Evolutionary conservation across 805 yeast species (phyloP).

Genomic region (Schizosaccharomyces lindneri): DNA sequence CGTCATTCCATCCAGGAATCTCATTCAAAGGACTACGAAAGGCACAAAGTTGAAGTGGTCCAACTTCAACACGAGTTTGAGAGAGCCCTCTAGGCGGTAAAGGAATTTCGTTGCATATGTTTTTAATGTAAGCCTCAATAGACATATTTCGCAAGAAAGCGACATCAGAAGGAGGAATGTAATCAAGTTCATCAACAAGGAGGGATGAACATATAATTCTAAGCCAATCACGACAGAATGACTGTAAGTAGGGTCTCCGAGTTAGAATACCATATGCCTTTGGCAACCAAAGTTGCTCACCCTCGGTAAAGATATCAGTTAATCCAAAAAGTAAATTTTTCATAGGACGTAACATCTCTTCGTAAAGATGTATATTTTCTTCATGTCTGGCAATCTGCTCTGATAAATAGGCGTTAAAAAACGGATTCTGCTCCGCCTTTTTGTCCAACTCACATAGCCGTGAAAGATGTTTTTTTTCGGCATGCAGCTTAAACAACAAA

Average conservation of each 20-base stretch:
- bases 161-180: background rate
- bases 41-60: conserved; percentile 4
- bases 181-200: conserved; percentile 4
- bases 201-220: conserved; percentile 3
- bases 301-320: conserved; percentile 5
- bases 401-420: background rate
- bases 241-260: conserved; percentile 2
- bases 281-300: conserved; percentile 7
- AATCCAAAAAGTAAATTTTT: conserved; percentile 4
- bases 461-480: conserved; percentile 2
- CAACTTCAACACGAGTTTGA: background rate
- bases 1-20: conserved; percentile 6
- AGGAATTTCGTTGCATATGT: background rate
- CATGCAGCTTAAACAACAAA: conserved; percentile 2
- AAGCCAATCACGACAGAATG: conserved; percentile 8
- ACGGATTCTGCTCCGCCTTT: background rate
- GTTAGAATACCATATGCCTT: conserved; percentile 7
- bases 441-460: background rate
- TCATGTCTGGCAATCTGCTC: conserved; percentile 4
- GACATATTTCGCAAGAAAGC: background rate
- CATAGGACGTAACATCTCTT: conserved; percentile 6
- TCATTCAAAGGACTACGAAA: conserved; percentile 5
- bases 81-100: background rate
- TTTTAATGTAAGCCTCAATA: background rate
- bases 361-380: conserved; percentile 6